Base-by-base conservation (phyloP, 2,329 filamentous ascomycete species). In the Karstenula rhodostoma region DNA sequence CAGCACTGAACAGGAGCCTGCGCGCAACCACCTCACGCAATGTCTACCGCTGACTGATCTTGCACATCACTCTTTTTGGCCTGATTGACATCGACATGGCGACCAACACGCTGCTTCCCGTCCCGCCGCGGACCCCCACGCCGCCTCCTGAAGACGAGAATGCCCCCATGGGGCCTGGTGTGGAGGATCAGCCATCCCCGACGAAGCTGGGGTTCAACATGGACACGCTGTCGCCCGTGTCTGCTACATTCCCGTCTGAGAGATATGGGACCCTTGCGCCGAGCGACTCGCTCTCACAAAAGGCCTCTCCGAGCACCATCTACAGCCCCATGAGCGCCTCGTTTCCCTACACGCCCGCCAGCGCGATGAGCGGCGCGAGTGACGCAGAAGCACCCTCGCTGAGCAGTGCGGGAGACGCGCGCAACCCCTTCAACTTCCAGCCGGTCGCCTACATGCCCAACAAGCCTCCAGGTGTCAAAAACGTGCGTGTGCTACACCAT, bases 381-480 rank as follows among this genome's bases (percentile, higher is more conserved):
- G 73, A 76, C 44, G 67, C 65, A 13, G 74, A 75, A 22, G 61
- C 66, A 27, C 67, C 72, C 17, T 74, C 73, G 9, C 49, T 71
- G 66, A 74, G 67, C 56, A 70, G 69, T 8, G 72, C 73, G 12
- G 74, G 78, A 44, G 76, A 72, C 60, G 77, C 76, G 17, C 81
- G 80, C 58, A 91, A 89, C 66, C 94, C 94, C 0, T 98, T 99
- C 87, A 98, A 98, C 80, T 98, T 98, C 79, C 88, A 96, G 80
- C 91, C 94, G 0, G 74, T 80, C 52, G 74, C 79, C 63, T 84
- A 84, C 67, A 76, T 75, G 56, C 79, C 78, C 8, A 77, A 71
- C 1, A 89, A 91, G 74, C 85, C 89, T 48, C 90, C 93, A 74
- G 89, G 90, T 17, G 90, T 64, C 59, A 94, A 93, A 82, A 90